Evolutionary conservation across 108 stramenopile genomes (phyloP), one percentile per base, ranked within the genome.

Genomic region (Aurantiochytrium sp.): DNA sequence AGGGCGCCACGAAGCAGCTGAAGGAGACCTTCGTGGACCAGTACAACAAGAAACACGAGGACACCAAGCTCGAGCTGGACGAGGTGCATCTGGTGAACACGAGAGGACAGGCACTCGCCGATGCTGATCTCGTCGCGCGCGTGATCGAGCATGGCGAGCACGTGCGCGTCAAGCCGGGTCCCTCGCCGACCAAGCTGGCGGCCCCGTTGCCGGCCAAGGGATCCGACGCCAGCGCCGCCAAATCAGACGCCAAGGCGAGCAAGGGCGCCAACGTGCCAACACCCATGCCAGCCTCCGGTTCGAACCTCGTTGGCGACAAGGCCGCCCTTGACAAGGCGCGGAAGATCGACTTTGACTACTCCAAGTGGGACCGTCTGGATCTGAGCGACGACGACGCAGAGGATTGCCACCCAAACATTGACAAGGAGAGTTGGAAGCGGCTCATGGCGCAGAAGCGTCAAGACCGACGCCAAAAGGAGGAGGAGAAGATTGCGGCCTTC

Each of bases 401-500:
- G 51, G 99, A 99, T 93, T 95, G 96, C 69, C 99, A 99, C 89
- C 99, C 99, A 87, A 99, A 99, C 93, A 99, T 99, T 90, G 99
- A 99, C 89, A 92, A 94, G 89, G 98, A 98, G 91, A 95, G 94
- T 35, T 99, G 99, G 93, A 93, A 93, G 87, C 89, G 93, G 29
- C 90, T 92, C 51, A 93, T 92, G 92, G 90, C 89, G 5, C 28
- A 60, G 4, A 76, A 45, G 76, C 47, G 83, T 5, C 14, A 5
- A 35, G 55, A 58, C 28, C 58, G 87, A 5, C 12, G 87, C 14
- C 29, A 25, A 58, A 58, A 59, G 58, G 58, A 59, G 87, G 58
- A 58, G 42, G 55, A 59, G 58, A 87, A 59, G 87, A 58, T 87
- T 23, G 14, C 5, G 29, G 58, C 87, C 29, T 87, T 25, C 28